A percentile compares a stretch with the other conserved stretches of the same genome.
Evolutionary conservation across 192 early-diverging fungal genomes (phyloP).

Genomic region (Podila minutissima): DNA sequence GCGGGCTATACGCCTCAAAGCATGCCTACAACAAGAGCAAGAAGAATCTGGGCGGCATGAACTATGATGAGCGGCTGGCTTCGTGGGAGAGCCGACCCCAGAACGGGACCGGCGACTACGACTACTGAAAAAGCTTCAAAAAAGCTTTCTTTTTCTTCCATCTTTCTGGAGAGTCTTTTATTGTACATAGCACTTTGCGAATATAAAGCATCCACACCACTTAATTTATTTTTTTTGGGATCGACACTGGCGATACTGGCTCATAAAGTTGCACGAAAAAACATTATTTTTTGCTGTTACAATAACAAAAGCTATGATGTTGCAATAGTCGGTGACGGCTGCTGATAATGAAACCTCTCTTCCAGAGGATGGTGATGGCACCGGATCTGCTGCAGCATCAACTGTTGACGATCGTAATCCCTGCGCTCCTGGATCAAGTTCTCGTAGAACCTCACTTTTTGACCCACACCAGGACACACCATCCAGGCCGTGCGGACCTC

Average conservation of each 20-base stretch:
- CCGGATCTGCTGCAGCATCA: slow-evolving; percentile 4
- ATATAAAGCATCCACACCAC: no score
- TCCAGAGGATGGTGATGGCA: neutral
- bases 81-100: slow-evolving; percentile 32
- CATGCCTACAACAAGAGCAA: neutral
- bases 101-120: slow-evolving; percentile 31
- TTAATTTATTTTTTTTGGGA: no score
- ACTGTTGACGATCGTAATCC: slow-evolving; percentile 15
- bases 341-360: neutral
- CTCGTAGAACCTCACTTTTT: slow-evolving; percentile 38
- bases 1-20: neutral
- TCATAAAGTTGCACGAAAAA: no score
- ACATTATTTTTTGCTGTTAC: no score
- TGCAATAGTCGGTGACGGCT: neutral
- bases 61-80: slow-evolving; percentile 21
- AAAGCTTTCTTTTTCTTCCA: no score
- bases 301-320: neutral
- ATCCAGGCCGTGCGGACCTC: slow-evolving; percentile 38
- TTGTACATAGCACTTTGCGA: no score
- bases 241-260: no score
- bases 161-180: no score
- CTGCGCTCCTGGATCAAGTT: slow-evolving; percentile 21
- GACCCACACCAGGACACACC: slow-evolving; percentile 28
- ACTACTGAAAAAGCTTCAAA: slow-evolving; percentile 17
- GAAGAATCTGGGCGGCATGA: neutral